Conservation (phyloP, 2,329 filamentous ascomycete species). For the Penicillium sp. region DNA sequence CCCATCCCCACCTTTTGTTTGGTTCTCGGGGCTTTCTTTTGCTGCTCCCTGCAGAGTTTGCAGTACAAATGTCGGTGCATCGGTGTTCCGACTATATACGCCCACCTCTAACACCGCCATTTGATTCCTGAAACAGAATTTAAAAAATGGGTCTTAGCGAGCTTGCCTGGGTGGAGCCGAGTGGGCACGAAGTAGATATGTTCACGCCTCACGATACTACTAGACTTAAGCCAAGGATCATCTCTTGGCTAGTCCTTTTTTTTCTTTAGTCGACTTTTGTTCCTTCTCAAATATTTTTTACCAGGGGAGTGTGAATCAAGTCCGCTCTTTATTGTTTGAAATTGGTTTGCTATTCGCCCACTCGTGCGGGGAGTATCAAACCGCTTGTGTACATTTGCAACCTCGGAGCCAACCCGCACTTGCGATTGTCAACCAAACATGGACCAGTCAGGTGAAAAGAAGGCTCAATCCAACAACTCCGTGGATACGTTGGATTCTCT, state of each 20-base stretch:
- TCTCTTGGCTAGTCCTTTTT: conserved; percentile 3
- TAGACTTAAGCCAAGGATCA: conserved; percentile 1
- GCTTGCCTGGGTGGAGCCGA: not conserved
- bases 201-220: not conserved
- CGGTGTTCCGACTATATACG: not conserved
- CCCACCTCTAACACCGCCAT: not conserved
- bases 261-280: not conserved
- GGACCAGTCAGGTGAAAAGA: conserved; percentile 20
- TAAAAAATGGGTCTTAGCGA: not conserved
- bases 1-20: conserved; percentile 1
- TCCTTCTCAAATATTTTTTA: not conserved
- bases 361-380: not conserved
- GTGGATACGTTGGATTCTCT: conserved; percentile 26
- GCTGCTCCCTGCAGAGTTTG: not conserved
- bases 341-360: not conserved
- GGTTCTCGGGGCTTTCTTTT: not conserved
- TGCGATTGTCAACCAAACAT: not conserved
- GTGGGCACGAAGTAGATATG: not conserved
- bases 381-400: not conserved
- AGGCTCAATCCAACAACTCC: conserved; percentile 24
- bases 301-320: not conserved
- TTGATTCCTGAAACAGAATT: not conserved
- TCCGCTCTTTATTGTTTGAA: too few relatives aligned
- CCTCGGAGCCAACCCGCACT: not conserved
- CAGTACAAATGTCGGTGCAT: too few relatives aligned